Evolutionary conservation across 2,329 filamentous ascomycete genomes (phyloP), one percentile per base, ranked within the genome.

Genomic region (Zalaria sp.): DNA sequence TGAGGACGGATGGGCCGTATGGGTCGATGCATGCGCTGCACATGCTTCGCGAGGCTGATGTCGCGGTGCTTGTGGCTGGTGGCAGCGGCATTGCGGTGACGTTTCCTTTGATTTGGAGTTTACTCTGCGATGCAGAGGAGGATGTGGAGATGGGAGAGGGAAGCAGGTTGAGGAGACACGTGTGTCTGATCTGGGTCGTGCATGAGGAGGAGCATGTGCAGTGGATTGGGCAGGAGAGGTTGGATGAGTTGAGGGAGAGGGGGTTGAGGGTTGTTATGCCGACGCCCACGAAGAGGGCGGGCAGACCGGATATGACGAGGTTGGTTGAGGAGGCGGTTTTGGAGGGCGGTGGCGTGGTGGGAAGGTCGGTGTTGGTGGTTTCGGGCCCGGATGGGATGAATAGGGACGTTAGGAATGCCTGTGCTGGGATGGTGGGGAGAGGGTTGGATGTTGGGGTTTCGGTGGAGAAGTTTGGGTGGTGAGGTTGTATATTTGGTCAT

Each of bases 401-500:
- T 38, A 59, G 76, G 28, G 62, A 63, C 41, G 73, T 76, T n/a
- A 65, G 75, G 49, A 81, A 81, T 55, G 59, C 62, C 2, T 77
- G 71, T 53, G 69, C 75, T 1, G 51, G 52, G 4, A 57, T 73
- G 44, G 61, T 75, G 6, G 55, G 59, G 40, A 48, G 60, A 5
- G 77, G 76, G 0, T 55, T 54, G 38, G 53, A 71, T 51, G 59
- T 81, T 3, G 56, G 65, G 41, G 62, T 81, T 38, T 61, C 66
- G 27, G 70, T 80, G 26, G 78, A 81, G 70, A 81, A 81, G 52
- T 81, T 80, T 64, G 77, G 76, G 1, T 81, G 77, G 77, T 81
- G 51, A 39, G 29, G 18, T 18, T 18, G 18, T 18, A 18, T 18
- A 18, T 18, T 18, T 18, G 18, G 18, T 18, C 18, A 18, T 18